These are phyloP conservation scores for Magnusiomyces magnusii DNA, from an alignment of 1,139 yeast genomes.

Conservation along the genomic window DNA sequence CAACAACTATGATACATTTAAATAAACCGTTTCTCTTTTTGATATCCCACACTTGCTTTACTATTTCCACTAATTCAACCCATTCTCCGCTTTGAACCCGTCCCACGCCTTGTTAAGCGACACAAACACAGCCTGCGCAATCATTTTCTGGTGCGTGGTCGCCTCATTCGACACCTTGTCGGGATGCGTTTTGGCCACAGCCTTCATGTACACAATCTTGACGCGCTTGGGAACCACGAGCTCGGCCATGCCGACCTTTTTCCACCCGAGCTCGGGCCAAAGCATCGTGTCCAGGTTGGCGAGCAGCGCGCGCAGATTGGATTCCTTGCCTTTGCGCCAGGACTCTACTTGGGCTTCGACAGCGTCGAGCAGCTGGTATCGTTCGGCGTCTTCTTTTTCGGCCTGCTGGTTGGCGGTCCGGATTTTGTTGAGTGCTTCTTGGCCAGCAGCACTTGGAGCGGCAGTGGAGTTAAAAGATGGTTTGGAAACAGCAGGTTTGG, in stretches of 20 bases:
- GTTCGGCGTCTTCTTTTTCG: constrained; percentile 48
- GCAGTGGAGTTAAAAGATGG: constrained; percentile 18
- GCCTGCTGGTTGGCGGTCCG: constrained; percentile 43
- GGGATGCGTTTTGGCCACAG: constrained; percentile 89
- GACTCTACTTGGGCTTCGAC: constrained; percentile 46
- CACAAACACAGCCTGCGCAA: constrained; percentile 83
- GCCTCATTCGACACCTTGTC: constrained; percentile 62
- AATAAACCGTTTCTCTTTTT: too few species aligned
- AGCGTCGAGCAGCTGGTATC: constrained; percentile 50
- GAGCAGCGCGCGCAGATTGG: constrained; percentile 66
- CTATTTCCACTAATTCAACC: constrained; percentile 28
- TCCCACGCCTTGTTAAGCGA: constrained; percentile 90
- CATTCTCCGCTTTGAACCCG: constrained; percentile 55
- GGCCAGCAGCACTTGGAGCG: constrained; percentile 28
- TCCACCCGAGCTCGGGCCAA: constrained; percentile 58
- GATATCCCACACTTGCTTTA: not conserved
- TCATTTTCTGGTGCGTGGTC: constrained; percentile 64
- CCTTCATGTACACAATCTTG: constrained; percentile 81
- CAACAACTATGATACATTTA: too few species aligned
- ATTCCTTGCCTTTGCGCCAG: constrained; percentile 74
- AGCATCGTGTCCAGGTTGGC: constrained; percentile 58
- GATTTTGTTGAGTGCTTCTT: constrained; percentile 42
- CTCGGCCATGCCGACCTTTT: constrained; percentile 58
- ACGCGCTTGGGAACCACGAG: constrained; percentile 88
- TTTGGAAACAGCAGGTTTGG: constrained; percentile 28